A percentile compares a stretch with the other conserved stretches of the same genome.
phyloP scores from a whole-genome alignment of 331 rosid genomes.

The Ulmus americana region DNA sequence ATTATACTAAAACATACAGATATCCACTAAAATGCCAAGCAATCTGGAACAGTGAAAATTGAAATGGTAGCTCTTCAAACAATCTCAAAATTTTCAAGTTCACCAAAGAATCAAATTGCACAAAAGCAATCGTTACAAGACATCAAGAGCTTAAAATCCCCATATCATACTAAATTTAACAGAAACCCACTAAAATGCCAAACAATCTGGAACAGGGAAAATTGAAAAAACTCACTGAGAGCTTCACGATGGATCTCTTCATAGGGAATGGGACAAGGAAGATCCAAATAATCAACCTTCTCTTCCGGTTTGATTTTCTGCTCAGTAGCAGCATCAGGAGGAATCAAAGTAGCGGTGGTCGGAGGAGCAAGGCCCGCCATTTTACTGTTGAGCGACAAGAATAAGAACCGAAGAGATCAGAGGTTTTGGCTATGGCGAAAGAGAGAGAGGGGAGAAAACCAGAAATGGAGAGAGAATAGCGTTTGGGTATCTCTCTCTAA shows the following conservation, averaged over 20 bases:
- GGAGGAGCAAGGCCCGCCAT: constrained; percentile 57
- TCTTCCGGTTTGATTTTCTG: constrained; percentile 39
- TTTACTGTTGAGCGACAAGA: constrained; percentile 8
- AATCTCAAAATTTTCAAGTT: too few relatives aligned
- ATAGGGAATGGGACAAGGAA: constrained; percentile 85
- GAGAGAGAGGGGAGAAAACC: background rate
- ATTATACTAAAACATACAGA: background rate
- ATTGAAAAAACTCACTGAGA: constrained; percentile 43
- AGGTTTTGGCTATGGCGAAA: background rate
- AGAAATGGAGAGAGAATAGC: background rate
- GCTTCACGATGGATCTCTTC: constrained; percentile 99
- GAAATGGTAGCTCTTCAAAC: too few relatives aligned
- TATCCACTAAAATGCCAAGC: background rate
- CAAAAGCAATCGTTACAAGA: background rate
- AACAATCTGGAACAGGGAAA: too few relatives aligned
- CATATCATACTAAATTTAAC: background rate
- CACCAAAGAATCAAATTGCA: too few relatives aligned
- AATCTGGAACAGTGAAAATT: background rate
- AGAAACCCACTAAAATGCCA: background rate
- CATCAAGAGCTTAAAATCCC: background rate
- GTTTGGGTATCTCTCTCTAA: background rate
- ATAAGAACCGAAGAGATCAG: background rate
- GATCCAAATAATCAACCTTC: constrained; percentile 66
- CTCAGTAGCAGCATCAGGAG: background rate
- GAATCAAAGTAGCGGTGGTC: constrained; percentile 16